phyloP scores from a whole-genome alignment of 75 land plant genomes.

The Sequoia sempervirens region DNA sequence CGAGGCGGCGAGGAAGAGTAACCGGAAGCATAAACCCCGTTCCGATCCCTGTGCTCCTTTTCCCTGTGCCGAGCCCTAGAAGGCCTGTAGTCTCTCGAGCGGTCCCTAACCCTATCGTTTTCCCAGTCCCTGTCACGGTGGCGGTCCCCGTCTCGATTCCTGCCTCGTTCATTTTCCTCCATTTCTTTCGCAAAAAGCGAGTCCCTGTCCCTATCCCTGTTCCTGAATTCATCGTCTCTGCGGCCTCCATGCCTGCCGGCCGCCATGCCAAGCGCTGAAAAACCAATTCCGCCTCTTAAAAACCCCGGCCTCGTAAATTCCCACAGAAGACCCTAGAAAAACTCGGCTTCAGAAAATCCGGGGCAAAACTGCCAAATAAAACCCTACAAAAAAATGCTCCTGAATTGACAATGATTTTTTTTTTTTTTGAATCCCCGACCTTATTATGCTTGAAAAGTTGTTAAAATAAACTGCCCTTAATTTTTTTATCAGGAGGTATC shows the following conservation, averaged over 20 bases:
- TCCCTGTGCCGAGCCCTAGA: conserved; percentile 12
- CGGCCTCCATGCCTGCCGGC: conserved; percentile 11
- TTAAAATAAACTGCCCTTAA: too few relatives aligned
- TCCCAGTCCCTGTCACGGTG: background rate
- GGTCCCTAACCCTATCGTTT: background rate
- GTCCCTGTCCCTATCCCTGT: conserved; percentile 9
- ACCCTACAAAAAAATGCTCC: background rate
- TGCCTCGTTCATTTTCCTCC: conserved; percentile 8
- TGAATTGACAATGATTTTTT: background rate
- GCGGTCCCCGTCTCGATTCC: conserved; percentile 7
- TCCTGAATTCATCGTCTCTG: conserved; percentile 10
- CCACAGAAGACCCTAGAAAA: background rate
- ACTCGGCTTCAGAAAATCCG: background rate
- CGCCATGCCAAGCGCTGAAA: conserved; percentile 1
- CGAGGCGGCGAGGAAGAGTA: conserved; percentile 3
- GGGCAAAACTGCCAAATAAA: background rate
- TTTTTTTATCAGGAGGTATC: background rate
- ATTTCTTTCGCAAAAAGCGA: background rate
- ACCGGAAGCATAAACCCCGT: background rate
- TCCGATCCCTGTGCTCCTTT: background rate
- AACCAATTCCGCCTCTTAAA: background rate
- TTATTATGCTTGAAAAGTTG: too few relatives aligned
- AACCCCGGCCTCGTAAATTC: background rate
- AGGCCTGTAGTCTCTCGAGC: background rate
- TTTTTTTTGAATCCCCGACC: too few relatives aligned